Conservation (phyloP, 805 yeast genomes). For the baker's yeast (Saccharomyces cerevisiae) region DNA sequence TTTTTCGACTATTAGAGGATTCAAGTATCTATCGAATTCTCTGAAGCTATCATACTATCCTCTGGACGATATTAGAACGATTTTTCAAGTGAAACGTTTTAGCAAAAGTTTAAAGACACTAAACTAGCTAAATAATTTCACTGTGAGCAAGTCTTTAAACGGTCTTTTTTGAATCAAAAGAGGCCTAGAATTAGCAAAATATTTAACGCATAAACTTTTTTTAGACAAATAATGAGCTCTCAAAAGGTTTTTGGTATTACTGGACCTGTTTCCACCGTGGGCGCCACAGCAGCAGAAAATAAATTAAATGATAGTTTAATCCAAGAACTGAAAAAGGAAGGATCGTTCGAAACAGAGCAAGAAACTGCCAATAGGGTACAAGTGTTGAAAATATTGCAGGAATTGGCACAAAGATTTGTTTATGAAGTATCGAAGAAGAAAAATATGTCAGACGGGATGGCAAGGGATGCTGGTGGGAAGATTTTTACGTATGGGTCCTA, state of each 20-base stretch:
- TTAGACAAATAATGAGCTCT: slow-evolving; percentile 19
- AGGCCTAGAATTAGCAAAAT: neutral
- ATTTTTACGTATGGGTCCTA: slow-evolving; percentile 95
- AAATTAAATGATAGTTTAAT: slow-evolving; percentile 67
- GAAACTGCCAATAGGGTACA: slow-evolving; percentile 77
- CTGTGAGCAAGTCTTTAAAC: too few species aligned
- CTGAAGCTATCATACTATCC: neutral
- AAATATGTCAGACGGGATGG: slow-evolving; percentile 97
- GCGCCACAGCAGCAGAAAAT: slow-evolving; percentile 76
- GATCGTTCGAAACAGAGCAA: slow-evolving; percentile 80
- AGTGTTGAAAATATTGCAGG: slow-evolving; percentile 64
- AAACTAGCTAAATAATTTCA: neutral
- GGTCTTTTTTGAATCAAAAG: too few species aligned
- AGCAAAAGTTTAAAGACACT: neutral
- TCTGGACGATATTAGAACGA: neutral
- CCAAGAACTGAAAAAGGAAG: slow-evolving; percentile 68
- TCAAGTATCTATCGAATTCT: neutral
- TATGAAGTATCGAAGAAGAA: slow-evolving; percentile 67
- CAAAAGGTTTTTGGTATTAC: slow-evolving; percentile 31
- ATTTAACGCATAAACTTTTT: neutral
- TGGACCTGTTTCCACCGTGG: slow-evolving; percentile 72
- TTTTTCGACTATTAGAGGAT: neutral
- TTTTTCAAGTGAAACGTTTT: neutral
- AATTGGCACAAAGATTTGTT: slow-evolving; percentile 73
- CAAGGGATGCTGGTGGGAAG: slow-evolving; percentile 94